A percentile compares a stretch with the other conserved stretches of the same genome.
phyloP scores from a whole-genome alignment of 495 filamentous ascomycete species.

The Podospora pseudocomata region DNA sequence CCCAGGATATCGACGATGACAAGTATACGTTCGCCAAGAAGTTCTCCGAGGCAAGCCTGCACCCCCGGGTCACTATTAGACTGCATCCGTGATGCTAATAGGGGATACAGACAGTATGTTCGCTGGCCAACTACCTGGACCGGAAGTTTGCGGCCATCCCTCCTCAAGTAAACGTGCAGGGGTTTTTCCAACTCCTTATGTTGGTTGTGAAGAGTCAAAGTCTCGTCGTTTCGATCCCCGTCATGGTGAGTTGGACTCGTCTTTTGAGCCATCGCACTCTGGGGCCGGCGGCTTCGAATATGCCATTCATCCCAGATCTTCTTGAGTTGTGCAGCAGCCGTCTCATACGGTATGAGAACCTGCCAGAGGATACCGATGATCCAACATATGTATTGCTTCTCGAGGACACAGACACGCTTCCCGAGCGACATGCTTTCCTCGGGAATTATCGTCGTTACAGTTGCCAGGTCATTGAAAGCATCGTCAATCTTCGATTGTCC shows the following conservation, averaged over 20 bases:
- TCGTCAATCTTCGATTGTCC: conserved; percentile 71
- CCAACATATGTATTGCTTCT: conserved; percentile 74
- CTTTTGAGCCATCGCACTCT: conserved; percentile 65
- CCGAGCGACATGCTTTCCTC: conserved; percentile 94
- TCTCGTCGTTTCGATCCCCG: conserved; percentile 85
- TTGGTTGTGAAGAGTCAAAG: conserved; percentile 78
- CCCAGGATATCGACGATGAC: conserved; percentile 78
- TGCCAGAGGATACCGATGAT: conserved; percentile 76
- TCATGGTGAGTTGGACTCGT: conserved; percentile 84
- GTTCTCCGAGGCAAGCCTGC: conserved; percentile 65
- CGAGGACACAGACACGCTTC: conserved; percentile 91
- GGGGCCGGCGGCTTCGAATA: conserved; percentile 60
- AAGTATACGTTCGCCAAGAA: conserved; percentile 91
- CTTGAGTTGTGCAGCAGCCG: conserved; percentile 74
- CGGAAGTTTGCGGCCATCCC: conserved; percentile 62
- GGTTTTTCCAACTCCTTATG: conserved; percentile 75
- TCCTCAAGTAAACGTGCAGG: conserved; percentile 56
- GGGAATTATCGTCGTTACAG: conserved; percentile 94
- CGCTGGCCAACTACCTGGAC: conserved; percentile 77
- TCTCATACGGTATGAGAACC: conserved; percentile 76
- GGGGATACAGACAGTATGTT: conserved; percentile 66
- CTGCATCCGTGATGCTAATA: conserved; percentile 23
- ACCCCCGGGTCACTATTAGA: background rate
- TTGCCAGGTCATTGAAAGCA: conserved; percentile 74
- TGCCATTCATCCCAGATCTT: conserved; percentile 65